Percentiles rank a stretch among this genome's conserved stretches.
These are phyloP conservation scores for Lentinula lateritia DNA, from an alignment of 768 basidiomycete species.

Conservation along the genomic window DNA sequence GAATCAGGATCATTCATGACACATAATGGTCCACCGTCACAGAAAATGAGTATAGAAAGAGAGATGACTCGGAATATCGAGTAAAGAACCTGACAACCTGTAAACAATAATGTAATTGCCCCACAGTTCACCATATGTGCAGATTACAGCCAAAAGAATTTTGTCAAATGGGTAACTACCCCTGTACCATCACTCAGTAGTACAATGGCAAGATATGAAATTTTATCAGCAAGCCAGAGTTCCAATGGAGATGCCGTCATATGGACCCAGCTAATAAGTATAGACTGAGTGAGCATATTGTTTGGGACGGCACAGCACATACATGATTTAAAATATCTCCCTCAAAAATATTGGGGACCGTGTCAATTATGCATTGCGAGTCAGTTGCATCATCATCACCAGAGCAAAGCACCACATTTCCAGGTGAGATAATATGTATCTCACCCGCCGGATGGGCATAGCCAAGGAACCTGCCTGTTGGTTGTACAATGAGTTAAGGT, in stretches of 20 bases:
- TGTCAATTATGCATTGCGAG: slow-evolving; percentile 44
- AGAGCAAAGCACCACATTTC: slow-evolving; percentile 29
- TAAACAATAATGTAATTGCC: too few species aligned
- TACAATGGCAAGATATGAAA: too few species aligned
- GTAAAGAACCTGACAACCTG: too few species aligned
- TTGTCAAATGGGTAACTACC: too few species aligned
- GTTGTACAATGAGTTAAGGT: slow-evolving; percentile 42
- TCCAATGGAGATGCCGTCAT: slow-evolving; percentile 51
- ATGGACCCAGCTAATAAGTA: slow-evolving; percentile 36
- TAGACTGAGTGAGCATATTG: not conserved
- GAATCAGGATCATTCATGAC: too few species aligned
- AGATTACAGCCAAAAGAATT: too few species aligned
- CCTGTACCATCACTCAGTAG: too few species aligned
- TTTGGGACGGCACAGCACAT: slow-evolving; percentile 7
- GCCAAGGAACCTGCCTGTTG: slow-evolving; percentile 46
- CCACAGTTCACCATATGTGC: too few species aligned
- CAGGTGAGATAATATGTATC: slow-evolving; percentile 42
- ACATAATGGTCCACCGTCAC: too few species aligned
- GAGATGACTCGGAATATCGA: too few species aligned
- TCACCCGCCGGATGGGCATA: slow-evolving; percentile 50
- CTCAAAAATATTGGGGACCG: slow-evolving; percentile 48
- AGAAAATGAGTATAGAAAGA: too few species aligned
- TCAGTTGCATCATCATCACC: slow-evolving; percentile 53
- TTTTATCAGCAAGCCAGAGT: slow-evolving; percentile 25
- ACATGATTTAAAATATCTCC: slow-evolving; percentile 51